Conservation (phyloP, 208 protist genomes). For the Wallacemonas sp. region DNA sequence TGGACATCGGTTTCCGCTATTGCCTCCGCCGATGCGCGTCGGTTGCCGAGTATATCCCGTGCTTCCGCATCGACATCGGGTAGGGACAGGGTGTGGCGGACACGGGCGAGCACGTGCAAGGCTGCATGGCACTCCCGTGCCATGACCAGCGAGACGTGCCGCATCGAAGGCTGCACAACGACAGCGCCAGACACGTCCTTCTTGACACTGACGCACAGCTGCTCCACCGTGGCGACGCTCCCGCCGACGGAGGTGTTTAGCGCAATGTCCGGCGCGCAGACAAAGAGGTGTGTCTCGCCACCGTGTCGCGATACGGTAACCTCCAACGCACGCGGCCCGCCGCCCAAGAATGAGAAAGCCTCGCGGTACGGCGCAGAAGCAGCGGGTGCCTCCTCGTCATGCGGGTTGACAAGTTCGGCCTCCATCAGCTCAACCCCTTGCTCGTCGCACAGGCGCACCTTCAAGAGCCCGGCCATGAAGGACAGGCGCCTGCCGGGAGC, state of each 20-base stretch:
- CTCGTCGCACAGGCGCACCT: conserved; percentile 19
- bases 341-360: conserved; percentile 13
- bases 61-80: not conserved
- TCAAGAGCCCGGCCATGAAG: conserved; percentile 19
- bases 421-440: conserved; percentile 27
- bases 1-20: too few relatives aligned
- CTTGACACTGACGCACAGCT: conserved; percentile 1
- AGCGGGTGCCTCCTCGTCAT: not conserved
- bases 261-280: conserved; percentile 2
- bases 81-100: not conserved
- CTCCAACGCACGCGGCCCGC: conserved; percentile 17
- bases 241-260: conserved; percentile 13
- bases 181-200: not conserved
- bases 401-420: conserved; percentile 6
- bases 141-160: not conserved
- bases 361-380: conserved; percentile 19
- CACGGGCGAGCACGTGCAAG: not conserved
- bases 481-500: not conserved
- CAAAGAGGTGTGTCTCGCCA: not conserved
- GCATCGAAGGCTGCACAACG: not conserved
- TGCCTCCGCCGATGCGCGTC: too few relatives aligned
- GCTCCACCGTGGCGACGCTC: conserved; percentile 2
- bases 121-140: not conserved
- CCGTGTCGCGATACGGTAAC: conserved; percentile 15
- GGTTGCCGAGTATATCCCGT: not conserved